These are phyloP conservation scores for Alloteropsis semialata DNA, from an alignment of 176 grass and related monocot genomes.

Conservation along the genomic window DNA sequence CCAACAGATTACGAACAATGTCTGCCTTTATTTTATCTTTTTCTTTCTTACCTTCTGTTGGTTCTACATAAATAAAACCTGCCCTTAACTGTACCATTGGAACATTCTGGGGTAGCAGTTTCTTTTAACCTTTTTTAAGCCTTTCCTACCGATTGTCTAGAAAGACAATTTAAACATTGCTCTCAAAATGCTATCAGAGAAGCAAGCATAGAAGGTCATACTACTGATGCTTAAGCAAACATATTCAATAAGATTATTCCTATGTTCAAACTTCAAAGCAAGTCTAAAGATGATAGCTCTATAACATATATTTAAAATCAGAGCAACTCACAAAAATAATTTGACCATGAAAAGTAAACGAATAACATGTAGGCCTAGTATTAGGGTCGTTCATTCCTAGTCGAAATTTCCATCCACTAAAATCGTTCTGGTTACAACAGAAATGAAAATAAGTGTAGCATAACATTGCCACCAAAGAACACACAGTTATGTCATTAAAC, in stretches of 20 bases:
- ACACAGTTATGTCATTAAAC: conserved; percentile 19
- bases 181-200: neutral
- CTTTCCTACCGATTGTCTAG: neutral
- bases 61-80: conserved; percentile 12
- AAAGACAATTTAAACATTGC: neutral
- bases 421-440: conserved; percentile 25
- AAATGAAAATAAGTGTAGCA: conserved; percentile 18
- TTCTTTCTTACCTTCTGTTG: neutral
- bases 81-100: neutral
- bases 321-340: conserved; percentile 19
- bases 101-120: neutral
- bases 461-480: conserved; percentile 29
- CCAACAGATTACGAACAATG: conserved; percentile 31
- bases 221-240: neutral
- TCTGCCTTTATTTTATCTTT: neutral
- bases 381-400: neutral
- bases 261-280: neutral
- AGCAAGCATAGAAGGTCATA: neutral
- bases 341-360: neutral
- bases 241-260: neutral
- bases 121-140: neutral
- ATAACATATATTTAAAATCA: neutral
- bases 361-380: neutral
- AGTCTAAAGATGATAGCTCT: neutral
- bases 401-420: neutral